Evolutionary conservation across 2,329 filamentous ascomycete genomes (phyloP).

Genomic region (Podosphaera fusca): DNA sequence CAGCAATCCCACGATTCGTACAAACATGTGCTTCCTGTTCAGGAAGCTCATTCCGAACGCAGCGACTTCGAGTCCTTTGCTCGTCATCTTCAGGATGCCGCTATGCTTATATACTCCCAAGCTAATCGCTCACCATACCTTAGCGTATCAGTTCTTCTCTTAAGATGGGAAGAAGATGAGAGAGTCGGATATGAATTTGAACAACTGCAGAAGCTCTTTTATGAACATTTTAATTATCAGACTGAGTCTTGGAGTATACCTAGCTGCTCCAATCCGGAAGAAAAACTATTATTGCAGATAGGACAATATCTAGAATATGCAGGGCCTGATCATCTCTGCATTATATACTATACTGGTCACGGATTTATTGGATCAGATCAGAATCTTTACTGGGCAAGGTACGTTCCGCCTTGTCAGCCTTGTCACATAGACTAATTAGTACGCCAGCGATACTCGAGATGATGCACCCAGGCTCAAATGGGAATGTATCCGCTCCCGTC

Average conservation of each 20-base stretch:
- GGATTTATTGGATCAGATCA: slow-evolving; percentile 34
- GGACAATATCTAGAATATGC: slow-evolving; percentile 35
- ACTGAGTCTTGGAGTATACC: slow-evolving; percentile 40
- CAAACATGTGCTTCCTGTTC: slow-evolving; percentile 11
- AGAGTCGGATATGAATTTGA: slow-evolving; percentile 29
- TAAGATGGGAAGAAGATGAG: slow-evolving; percentile 39
- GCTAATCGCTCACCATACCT: slow-evolving; percentile 33
- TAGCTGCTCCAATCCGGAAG: slow-evolving; percentile 31
- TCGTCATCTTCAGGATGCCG: slow-evolving; percentile 43
- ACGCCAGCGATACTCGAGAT: slow-evolving; percentile 28
- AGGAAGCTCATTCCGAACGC: slow-evolving; percentile 15
- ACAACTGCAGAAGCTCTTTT: slow-evolving; percentile 32
- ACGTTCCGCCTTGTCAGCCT: slow-evolving; percentile 18
- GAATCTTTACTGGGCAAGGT: slow-evolving; percentile 45
- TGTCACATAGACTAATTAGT: slow-evolving; percentile 17
- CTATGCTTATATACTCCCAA: slow-evolving; percentile 42
- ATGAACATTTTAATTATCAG: slow-evolving; percentile 34
- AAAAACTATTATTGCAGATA: slow-evolving; percentile 37
- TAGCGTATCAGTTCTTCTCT: slow-evolving; percentile 33
- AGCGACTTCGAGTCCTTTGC: slow-evolving; percentile 42
- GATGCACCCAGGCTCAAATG: slow-evolving; percentile 39
- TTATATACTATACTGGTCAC: slow-evolving; percentile 41
- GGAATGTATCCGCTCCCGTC: slow-evolving; percentile 36
- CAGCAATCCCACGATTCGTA: slow-evolving; percentile 14
- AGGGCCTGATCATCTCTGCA: slow-evolving; percentile 33